Evolutionary conservation across 345 rosid genomes (phyloP), one percentile per base, ranked within the genome.

Genomic region (Murraya paniculata): DNA sequence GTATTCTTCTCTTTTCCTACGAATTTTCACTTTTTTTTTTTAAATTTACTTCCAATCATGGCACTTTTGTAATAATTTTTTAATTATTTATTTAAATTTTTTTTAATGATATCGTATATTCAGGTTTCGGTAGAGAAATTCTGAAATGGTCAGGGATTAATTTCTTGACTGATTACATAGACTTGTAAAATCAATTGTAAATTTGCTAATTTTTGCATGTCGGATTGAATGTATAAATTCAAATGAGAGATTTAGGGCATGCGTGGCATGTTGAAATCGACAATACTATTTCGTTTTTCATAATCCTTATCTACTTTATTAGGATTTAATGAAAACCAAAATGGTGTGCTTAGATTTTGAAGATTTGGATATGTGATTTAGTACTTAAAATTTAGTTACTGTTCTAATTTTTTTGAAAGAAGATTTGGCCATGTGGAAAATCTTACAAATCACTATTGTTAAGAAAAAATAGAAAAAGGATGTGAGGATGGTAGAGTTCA

Each of bases 1-100:
- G 94, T 90, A 76, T 59, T 62, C 45, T 28, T 25, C 16, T 45
- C 25, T 1, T 36, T 8, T 33, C 56, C 31, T 31, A 13, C 4
- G 50, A 45, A 45, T 45, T 45, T 45, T 13, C 1, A 41, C n/a
- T 74, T 48, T 35, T 64, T 68, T 48, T 48, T 33, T 45, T 31
- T 24, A 10, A 38, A 9, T 36, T 67, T 25, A 11, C 41, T n/a
- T 59, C 4, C 14, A 59, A 25, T 59, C 25, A n/a, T 27, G 14
- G 2, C 4, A 59, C 11, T 24, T 59, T 9, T n/a, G 13, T 59
- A 27, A 59, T n/a, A 59, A 25, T 18, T 53, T 53, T 59, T 24
- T 59, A 59, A 59, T 59, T 59, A 16, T 19, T 59, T 10, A 59
- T 59, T 24, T 24, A 9, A 59, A n/a, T 9, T 0, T 59, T 59